phyloP scores from a whole-genome alignment of 495 filamentous ascomycete species.

The Podospora conica region DNA sequence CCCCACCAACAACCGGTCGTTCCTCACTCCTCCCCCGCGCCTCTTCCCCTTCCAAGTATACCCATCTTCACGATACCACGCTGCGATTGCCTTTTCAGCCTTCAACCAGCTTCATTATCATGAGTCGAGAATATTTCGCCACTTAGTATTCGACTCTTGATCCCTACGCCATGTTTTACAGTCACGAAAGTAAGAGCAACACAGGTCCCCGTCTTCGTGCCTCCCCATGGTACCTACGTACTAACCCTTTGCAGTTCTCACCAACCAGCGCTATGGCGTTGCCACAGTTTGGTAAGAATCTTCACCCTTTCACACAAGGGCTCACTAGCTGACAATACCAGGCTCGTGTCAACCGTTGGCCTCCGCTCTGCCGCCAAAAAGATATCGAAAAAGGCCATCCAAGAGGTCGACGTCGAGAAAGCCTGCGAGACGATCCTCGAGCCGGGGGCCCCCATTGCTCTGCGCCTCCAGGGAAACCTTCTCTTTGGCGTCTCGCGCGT shows the following conservation, averaged over 20 bases:
- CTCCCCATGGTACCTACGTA: background rate
- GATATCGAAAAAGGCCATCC: slow-evolving; percentile 79
- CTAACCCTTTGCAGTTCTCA: slow-evolving; percentile 58
- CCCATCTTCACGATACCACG: background rate
- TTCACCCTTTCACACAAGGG: background rate
- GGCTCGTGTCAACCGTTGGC: slow-evolving; percentile 87
- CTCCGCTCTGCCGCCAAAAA: slow-evolving; percentile 60
- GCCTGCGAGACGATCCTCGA: slow-evolving; percentile 82
- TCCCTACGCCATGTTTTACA: slow-evolving; percentile 74
- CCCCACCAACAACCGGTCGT: background rate
- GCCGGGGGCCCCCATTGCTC: slow-evolving; percentile 80
- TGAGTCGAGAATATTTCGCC: background rate
- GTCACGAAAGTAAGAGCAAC: slow-evolving; percentile 71
- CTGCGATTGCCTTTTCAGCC: background rate
- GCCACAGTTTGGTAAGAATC: slow-evolving; percentile 80
- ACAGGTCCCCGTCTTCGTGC: slow-evolving; percentile 9
- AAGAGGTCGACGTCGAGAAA: slow-evolving; percentile 76
- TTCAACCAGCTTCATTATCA: background rate
- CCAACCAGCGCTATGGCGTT: slow-evolving; percentile 80
- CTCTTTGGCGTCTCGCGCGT: slow-evolving; percentile 82
- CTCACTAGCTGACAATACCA: slow-evolving; percentile 27
- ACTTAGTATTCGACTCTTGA: background rate
- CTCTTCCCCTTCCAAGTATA: background rate
- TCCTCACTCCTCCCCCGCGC: background rate
- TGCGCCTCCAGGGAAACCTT: slow-evolving; percentile 86